Conservation (phyloP, 1,139 yeast genomes). For the Yamadazyma aaseri region DNA sequence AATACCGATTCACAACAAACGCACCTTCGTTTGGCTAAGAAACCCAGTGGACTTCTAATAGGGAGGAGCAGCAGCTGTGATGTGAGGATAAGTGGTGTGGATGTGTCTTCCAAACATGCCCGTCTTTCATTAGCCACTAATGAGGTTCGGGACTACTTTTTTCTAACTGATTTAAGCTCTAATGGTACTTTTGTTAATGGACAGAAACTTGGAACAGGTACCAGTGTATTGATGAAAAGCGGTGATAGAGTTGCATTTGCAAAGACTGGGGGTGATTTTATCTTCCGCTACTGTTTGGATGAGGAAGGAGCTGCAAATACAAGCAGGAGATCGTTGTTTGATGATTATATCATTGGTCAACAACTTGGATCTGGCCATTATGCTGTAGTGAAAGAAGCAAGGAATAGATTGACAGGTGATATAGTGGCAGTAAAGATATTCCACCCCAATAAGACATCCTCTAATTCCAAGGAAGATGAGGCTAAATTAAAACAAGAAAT, state of each 20-base stretch:
- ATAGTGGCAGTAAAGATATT: slow-evolving; percentile 77
- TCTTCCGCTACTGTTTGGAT: slow-evolving; percentile 47
- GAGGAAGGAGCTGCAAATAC: slow-evolving; percentile 13
- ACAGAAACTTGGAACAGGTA: slow-evolving; percentile 48
- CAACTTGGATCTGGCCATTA: slow-evolving; percentile 77
- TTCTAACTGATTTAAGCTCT: slow-evolving; percentile 58
- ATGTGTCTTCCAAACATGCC: slow-evolving; percentile 69
- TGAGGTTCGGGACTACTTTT: slow-evolving; percentile 39
- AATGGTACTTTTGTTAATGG: slow-evolving; percentile 71
- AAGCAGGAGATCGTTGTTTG: slow-evolving; percentile 46
- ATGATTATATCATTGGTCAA: slow-evolving; percentile 58
- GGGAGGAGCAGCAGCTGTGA: slow-evolving; percentile 70
- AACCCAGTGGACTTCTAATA: slow-evolving; percentile 34
- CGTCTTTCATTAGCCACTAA: slow-evolving; percentile 41
- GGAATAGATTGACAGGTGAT: slow-evolving; percentile 54
- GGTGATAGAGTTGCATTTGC: slow-evolving; percentile 70
- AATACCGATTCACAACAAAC: slow-evolving; percentile 28
- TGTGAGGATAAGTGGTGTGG: slow-evolving; percentile 51
- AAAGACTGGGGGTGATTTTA: slow-evolving; percentile 51
- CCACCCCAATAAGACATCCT: slow-evolving; percentile 54
- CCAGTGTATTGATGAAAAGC: slow-evolving; percentile 49
- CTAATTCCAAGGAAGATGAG: slow-evolving; percentile 36
- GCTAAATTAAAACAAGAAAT: slow-evolving; percentile 66
- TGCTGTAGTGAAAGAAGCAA: slow-evolving; percentile 73
- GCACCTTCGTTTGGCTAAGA: slow-evolving; percentile 35